Base-by-base conservation (phyloP, 768 basidiomycete genomes). In the Filobasidium wieringae region DNA sequence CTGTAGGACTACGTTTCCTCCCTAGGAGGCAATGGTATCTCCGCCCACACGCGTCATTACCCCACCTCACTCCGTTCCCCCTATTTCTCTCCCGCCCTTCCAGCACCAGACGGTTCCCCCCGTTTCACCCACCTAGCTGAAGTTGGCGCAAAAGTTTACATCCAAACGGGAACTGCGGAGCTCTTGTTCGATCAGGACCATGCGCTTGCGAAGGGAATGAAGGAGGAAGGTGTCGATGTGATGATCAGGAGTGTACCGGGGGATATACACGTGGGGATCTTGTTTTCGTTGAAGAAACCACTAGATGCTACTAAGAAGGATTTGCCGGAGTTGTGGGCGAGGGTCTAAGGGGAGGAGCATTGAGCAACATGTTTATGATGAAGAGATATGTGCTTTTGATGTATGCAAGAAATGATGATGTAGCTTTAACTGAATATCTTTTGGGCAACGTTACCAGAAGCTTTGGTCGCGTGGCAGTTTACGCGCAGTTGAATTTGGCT, bases 41-140 rank as follows among this genome's bases (percentile, higher is more conserved):
- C 52, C 8, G 62, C 67, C 15, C 66, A 66, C 32, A 66, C 64
- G 59, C 39, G 58, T n/a, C 66, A 71, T 52, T 68, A 67, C 53
- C 65, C 62, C 11, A 43, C 41, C 12, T 58, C 63, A 8, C 50
- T 56, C 36, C 34, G 57, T 3, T 55, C 63, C 4, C 59, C 60
- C 7, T 71, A 63, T 37, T 68, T 68, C 53, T 64, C 62, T 1
- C 69, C 69, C 12, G 49, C 62, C 1, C 32, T 61, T 15, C 59
- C 58, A 4, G 30, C 40, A 7, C 52, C 59, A 33, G 60, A 58
- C 29, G 63, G 63, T 9, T 36, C 54, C 19, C 49, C 55, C 9
- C 55, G 60, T 12, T 68, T 64, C 60, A 17, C 7, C 26, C 66
- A 71, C 53, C 53, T 71, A 34, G 40, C 19, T 22, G 30, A 64